Evolutionary conservation across 2,329 filamentous ascomycete genomes (phyloP), one percentile per base, ranked within the genome.

Genomic region (Lachnellula hyalina): DNA sequence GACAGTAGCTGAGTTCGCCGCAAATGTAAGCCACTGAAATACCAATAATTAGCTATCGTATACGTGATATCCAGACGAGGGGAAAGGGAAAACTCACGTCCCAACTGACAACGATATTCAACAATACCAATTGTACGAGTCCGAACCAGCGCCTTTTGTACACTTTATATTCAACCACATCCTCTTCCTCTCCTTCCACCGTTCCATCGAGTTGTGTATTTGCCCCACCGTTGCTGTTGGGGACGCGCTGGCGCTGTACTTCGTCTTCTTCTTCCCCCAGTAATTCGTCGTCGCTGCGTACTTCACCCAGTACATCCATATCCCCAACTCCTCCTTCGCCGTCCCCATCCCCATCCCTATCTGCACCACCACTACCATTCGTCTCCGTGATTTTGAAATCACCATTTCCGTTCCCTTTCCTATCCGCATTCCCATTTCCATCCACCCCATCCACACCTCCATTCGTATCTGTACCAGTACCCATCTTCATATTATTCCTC

Each of bases 101-200:
- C 93, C 93, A 97, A 67, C 89, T 95, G 42, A 96, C 87, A 57
- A 97, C 83, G 53, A 96, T 86, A 70, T 97, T 99, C 73, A 97
- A 77, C 65, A 97, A 73, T 6, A 91, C 87, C 67, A 97, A 74
- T 72, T 96, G 89, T 21, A 82, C 74, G 50, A 99, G 76, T 0
- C 94, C 94, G 70, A 96, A 89, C 85, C 90, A 99, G 45, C 94
- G 82, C 67, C 90, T 82, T 73, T 88, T 93, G 70, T 97, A 97
- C 21, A 87, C 80, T 59, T 71, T 76, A 64, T 77, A 82, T 52
- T 62, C 63, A 3, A 46, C 49, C 42, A 49, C 53, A 50, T 45
- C 47, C 25, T 47, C 53, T 12, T 47, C 49, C 25, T 47, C 53
- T 12, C 45, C 47, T 19, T 35, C 54, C 25, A 25, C 48, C 12